Percentiles rank a stretch among this genome's conserved stretches.
Evolutionary conservation across 1,139 yeast species (phyloP).

Genomic region (Neolecta irregularis): DNA sequence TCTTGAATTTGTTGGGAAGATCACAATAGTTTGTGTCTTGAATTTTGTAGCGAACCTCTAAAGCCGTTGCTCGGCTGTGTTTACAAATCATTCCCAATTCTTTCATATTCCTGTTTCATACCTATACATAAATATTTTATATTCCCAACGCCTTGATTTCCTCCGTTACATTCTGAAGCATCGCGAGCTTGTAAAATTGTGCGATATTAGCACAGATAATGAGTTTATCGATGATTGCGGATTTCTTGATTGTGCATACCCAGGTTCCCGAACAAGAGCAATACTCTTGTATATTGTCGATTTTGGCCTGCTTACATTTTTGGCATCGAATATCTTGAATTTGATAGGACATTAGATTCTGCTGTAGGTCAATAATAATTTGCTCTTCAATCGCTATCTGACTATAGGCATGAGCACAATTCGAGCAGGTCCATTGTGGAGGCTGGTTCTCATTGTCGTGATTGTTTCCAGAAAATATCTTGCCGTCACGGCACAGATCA

Average conservation of each 20-base stretch:
- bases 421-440: constrained; percentile 47
- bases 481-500: constrained; percentile 64
- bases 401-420: constrained; percentile 52
- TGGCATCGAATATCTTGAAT: constrained; percentile 69
- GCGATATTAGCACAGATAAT: constrained; percentile 46
- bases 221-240: constrained; percentile 33
- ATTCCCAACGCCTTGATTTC: neutral
- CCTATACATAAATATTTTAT: no score
- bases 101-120: no score
- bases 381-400: constrained; percentile 63
- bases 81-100: no score
- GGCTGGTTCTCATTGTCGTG: constrained; percentile 13
- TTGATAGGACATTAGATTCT: constrained; percentile 43
- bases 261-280: constrained; percentile 85
- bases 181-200: constrained; percentile 41
- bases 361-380: constrained; percentile 48
- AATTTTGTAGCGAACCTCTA: no score
- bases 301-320: constrained; percentile 56
- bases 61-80: no score
- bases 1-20: no score
- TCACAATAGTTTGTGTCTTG: no score
- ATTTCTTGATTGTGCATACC: constrained; percentile 41
- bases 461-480: constrained; percentile 15
- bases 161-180: constrained; percentile 36
- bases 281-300: constrained; percentile 53